A percentile compares a stretch with the other conserved stretches of the same genome.
Evolutionary conservation across 352 stramenopile genomes (phyloP).

Genomic region (Globisporangium ultimum): DNA sequence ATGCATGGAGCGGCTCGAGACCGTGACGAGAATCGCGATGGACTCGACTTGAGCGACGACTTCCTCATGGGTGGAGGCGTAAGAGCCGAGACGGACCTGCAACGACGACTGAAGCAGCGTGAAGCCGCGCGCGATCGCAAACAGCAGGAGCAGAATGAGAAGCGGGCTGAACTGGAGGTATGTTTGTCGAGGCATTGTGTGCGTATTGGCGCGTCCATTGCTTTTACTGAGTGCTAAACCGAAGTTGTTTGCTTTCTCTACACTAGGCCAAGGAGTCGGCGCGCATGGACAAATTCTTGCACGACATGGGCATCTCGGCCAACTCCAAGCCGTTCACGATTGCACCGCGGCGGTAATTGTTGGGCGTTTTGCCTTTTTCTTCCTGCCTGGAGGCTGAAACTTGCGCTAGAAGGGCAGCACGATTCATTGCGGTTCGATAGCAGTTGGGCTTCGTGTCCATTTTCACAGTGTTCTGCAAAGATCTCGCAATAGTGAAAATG

Average conservation of each 20-base stretch:
- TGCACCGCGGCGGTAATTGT: constrained; percentile 24
- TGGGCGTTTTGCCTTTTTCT: background rate
- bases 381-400: background rate
- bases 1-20: constrained; percentile 63
- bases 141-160: constrained; percentile 37
- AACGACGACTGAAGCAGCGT: constrained; percentile 37
- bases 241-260: too few relatives aligned
- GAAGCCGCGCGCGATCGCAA: constrained; percentile 32
- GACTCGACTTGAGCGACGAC: constrained; percentile 59
- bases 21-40: constrained; percentile 55
- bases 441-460: too few relatives aligned
- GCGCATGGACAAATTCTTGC: constrained; percentile 76
- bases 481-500: too few relatives aligned
- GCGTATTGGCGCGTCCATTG: background rate
- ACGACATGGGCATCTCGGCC: constrained; percentile 56
- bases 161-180: constrained; percentile 37
- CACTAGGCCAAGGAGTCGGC: constrained; percentile 58
- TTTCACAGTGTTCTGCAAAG: too few relatives aligned
- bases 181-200: background rate
- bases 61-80: constrained; percentile 55
- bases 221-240: too few relatives aligned
- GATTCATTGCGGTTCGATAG: too few relatives aligned
- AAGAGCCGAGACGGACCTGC: constrained; percentile 21
- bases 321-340: constrained; percentile 52
- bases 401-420: background rate